Conservation (phyloP, 2,329 filamentous ascomycete species). For the Rutstroemia sp. region DNA sequence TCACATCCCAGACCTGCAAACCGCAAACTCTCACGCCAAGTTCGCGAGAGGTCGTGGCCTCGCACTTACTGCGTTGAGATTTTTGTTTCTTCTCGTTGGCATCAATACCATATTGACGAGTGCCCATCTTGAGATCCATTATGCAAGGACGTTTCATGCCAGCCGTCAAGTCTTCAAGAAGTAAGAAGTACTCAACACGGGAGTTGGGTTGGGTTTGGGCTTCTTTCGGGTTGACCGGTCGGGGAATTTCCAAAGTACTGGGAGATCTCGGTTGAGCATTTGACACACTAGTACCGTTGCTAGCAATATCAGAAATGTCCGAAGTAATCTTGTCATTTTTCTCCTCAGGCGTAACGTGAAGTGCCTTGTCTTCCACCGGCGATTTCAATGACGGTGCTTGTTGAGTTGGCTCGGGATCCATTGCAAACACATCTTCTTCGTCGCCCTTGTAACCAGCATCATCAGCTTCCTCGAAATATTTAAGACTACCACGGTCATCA, state of each 20-base stretch:
- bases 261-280: neutral
- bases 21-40: conserved; percentile 92
- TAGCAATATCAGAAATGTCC: neutral
- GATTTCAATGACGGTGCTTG: conserved; percentile 1
- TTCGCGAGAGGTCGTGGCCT: conserved; percentile 82
- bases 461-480: conserved; percentile 85
- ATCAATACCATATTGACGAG: conserved; percentile 90
- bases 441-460: conserved; percentile 74
- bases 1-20: conserved; percentile 90
- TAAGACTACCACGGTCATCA: conserved; percentile 66
- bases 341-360: neutral
- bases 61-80: conserved; percentile 89
- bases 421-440: conserved; percentile 61
- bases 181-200: conserved; percentile 84
- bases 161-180: conserved; percentile 89
- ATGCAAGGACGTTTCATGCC: conserved; percentile 97
- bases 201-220: conserved; percentile 55
- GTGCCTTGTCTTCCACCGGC: neutral
- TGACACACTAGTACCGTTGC: neutral
- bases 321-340: neutral
- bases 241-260: conserved; percentile 34
- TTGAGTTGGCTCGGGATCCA: conserved; percentile 42
- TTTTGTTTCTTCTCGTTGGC: conserved; percentile 86
- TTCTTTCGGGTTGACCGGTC: conserved; percentile 70
- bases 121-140: conserved; percentile 97